Base-by-base conservation (phyloP, 805 yeast genomes). In the Kluyveromyces nonfermentans region DNA sequence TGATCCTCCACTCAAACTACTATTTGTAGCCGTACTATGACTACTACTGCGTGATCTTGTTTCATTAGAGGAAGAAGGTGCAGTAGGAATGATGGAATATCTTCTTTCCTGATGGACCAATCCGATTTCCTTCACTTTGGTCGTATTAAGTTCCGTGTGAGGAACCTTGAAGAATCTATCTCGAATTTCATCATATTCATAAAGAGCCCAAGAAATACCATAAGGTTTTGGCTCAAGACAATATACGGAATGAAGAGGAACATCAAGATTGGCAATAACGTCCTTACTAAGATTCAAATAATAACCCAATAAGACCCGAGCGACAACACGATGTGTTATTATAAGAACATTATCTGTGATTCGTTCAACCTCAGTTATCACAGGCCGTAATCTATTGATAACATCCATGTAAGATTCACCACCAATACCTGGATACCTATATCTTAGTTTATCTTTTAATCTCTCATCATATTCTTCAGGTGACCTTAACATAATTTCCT, bases 331-430 rank as follows among this genome's bases (percentile, higher is more conserved):
- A 60, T 90, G 98, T 1, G 95, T 80, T 0, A 90, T 75, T 18
- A 90, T 74, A 37, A 89, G 65, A 30, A 87, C 76, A 61, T 89
- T 95, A 54, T 87, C 95, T 8, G 85, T 82, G 36, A 94, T 85
- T 50, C 98, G 72, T 61, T 90, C 98, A 40, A 93, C 76, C 62
- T 90, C 98, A 10, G 87, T 87, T 49, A 90, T 90, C 16, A 90
- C 77, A 1, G 97, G 95, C 47, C 95, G 73, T 45, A 90, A 71
- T 49, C 98, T 72, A 51, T 88, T 86, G 56, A 93, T 82, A 10
- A 93, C 98, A 64, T 90, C 97, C 52, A 90, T 67, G 54, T 90
- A 90, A 0, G 95, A 85, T 63, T 90, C 98, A 15, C 98, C 98
- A 7, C 97, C 97, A 40, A 87, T 85, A 4, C 98, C 98, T 1